These are phyloP conservation scores for Sordariomycetes sp. DNA, from an alignment of 2,329 filamentous ascomycete species.

Conservation along the genomic window DNA sequence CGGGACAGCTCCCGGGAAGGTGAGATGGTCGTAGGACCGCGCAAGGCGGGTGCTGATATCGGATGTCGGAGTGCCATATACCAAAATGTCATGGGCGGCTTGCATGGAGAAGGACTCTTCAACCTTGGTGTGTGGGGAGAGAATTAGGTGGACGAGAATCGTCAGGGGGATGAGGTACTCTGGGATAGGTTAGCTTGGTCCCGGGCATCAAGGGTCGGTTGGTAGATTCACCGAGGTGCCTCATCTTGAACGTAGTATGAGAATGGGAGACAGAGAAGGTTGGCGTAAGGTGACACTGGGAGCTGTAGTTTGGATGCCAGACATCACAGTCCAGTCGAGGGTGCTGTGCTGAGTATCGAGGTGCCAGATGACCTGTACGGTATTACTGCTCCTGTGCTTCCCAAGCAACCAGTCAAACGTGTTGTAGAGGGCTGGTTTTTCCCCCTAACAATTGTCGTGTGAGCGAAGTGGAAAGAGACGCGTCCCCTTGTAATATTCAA, in stretches of 20 bases:
- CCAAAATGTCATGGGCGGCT: constrained; percentile 79
- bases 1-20: constrained; percentile 84
- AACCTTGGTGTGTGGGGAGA: constrained; percentile 89
- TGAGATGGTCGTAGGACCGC: constrained; percentile 73
- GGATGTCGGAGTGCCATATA: constrained; percentile 61
- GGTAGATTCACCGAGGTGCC: constrained; percentile 2
- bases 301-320: neutral
- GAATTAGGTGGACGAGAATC: constrained; percentile 57
- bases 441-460: too few relatives aligned
- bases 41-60: constrained; percentile 43
- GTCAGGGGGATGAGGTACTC: constrained; percentile 48
- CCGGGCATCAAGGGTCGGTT: constrained; percentile 15
- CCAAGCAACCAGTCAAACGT: too few relatives aligned
- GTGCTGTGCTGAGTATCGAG: too few relatives aligned
- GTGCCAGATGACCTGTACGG: too few relatives aligned
- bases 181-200: constrained; percentile 9
- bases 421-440: too few relatives aligned
- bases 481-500: too few relatives aligned
- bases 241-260: neutral
- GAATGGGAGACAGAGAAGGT: neutral
- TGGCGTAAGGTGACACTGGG: neutral
- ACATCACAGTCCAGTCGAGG: too few relatives aligned
- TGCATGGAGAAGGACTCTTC: constrained; percentile 98
- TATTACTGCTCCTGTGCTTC: too few relatives aligned
- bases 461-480: too few relatives aligned